Conservation (phyloP, 805 yeast genomes). For the Tetrapisispora phaffii region DNA sequence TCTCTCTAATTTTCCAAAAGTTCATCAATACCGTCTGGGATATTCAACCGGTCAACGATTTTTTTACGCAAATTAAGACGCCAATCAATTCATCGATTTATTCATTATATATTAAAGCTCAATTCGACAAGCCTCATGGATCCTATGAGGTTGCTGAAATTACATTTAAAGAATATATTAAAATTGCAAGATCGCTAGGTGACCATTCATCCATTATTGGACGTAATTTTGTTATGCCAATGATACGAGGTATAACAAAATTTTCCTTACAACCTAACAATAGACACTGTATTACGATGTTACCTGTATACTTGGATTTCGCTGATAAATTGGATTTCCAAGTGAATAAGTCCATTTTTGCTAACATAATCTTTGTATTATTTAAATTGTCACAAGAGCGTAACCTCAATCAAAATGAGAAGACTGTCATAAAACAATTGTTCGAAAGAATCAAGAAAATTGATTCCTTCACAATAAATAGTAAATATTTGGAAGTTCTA, state of each 20-base stretch:
- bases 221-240: constrained; percentile 10
- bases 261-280: not conserved
- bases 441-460: not conserved
- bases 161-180: constrained; percentile 16
- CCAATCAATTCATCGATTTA: constrained; percentile 16
- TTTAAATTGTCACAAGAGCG: constrained; percentile 8
- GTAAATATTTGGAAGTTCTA: not conserved
- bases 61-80: constrained; percentile 15
- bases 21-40: constrained; percentile 17
- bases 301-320: constrained; percentile 13
- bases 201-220: constrained; percentile 2
- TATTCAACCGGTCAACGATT: constrained; percentile 13
- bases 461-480: not conserved
- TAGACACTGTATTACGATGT: constrained; percentile 3
- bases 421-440: not conserved
- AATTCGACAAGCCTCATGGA: constrained; percentile 17
- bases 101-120: constrained; percentile 19
- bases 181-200: not conserved
- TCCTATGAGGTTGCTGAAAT: constrained; percentile 16
- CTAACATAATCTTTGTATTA: constrained; percentile 9
- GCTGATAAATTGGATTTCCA: constrained; percentile 11
- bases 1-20: constrained; percentile 12
- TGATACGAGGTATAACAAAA: constrained; percentile 12
- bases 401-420: not conserved
- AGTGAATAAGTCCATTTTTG: constrained; percentile 7